phyloP scores from a whole-genome alignment of 192 early-diverging fungal species.

The Spizellomyces punctatus region DNA sequence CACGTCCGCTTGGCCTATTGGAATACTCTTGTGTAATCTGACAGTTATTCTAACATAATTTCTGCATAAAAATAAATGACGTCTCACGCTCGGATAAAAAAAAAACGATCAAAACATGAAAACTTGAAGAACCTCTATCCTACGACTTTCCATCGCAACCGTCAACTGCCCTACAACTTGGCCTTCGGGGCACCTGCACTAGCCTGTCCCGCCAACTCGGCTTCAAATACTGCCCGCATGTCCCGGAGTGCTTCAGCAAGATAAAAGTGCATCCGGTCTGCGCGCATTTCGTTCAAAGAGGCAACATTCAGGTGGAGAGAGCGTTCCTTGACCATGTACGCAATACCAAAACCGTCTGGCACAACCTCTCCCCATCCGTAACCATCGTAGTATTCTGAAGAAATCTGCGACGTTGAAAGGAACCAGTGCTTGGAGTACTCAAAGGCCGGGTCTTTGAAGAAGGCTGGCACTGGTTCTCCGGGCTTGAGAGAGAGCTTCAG shows the following conservation, averaged over 20 bases:
- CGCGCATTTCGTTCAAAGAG: conserved; percentile 64
- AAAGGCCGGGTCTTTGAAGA: conserved; percentile 89
- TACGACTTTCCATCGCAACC: too few species aligned
- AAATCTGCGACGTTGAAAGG: conserved; percentile 90
- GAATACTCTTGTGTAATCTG: too few species aligned
- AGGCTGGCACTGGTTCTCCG: conserved; percentile 75
- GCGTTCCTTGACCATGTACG: conserved; percentile 91
- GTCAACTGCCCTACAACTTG: conserved; percentile 15
- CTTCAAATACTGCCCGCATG: conserved; percentile 78
- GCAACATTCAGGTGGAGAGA: conserved; percentile 88
- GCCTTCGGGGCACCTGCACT: conserved; percentile 19
- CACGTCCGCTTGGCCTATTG: too few species aligned
- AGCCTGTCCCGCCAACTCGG: conserved; percentile 50
- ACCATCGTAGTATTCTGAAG: conserved; percentile 89
- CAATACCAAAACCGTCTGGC: conserved; percentile 88
- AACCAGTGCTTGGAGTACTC: conserved; percentile 83
- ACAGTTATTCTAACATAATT: too few species aligned
- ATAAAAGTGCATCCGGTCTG: conserved; percentile 74
- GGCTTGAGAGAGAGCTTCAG: conserved; percentile 76
- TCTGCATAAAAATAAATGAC: too few species aligned
- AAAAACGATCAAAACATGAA: too few species aligned
- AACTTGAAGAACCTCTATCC: too few species aligned
- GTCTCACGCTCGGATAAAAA: too few species aligned
- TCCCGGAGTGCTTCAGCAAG: conserved; percentile 87
- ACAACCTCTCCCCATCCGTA: conserved; percentile 84